Conservation (phyloP, 352 stramenopile species). For the Phytopythium mirpurense region DNA sequence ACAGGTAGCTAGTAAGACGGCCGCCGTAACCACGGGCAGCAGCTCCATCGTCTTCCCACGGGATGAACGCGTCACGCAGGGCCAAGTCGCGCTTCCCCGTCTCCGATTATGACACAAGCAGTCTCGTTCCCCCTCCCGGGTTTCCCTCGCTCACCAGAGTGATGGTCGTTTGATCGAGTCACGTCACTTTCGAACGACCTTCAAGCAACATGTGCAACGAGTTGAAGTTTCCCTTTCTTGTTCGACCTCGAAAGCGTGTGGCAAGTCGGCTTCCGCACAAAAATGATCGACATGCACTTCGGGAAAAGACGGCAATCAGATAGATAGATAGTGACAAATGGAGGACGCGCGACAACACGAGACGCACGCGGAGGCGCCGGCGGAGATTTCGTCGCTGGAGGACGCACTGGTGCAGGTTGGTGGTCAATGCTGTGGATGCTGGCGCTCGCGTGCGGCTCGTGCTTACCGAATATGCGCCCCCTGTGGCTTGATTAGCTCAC, state of each 20-base stretch:
- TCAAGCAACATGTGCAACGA: constrained; percentile 24
- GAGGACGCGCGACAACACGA: constrained; percentile 1
- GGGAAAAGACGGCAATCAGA: not conserved
- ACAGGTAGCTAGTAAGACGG: constrained; percentile 80
- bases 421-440: not conserved
- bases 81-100: not conserved
- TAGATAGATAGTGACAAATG: too few species aligned
- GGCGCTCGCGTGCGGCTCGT: not conserved
- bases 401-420: constrained; percentile 22
- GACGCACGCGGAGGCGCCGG: constrained; percentile 4
- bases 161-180: not conserved
- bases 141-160: constrained; percentile 2
- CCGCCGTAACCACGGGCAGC: constrained; percentile 21
- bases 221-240: constrained; percentile 45
- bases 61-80: not conserved
- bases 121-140: not conserved
- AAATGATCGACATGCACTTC: too few species aligned
- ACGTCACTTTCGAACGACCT: constrained; percentile 25
- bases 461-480: too few species aligned
- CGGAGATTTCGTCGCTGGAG: constrained; percentile 15
- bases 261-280: not conserved
- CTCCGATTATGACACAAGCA: not conserved
- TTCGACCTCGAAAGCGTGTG: constrained; percentile 3
- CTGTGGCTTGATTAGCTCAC: constrained; percentile 10
- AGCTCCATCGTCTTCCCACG: constrained; percentile 7